Conservation (phyloP, 768 basidiomycete species). For the Trichaptum fuscoviolaceum region DNA sequence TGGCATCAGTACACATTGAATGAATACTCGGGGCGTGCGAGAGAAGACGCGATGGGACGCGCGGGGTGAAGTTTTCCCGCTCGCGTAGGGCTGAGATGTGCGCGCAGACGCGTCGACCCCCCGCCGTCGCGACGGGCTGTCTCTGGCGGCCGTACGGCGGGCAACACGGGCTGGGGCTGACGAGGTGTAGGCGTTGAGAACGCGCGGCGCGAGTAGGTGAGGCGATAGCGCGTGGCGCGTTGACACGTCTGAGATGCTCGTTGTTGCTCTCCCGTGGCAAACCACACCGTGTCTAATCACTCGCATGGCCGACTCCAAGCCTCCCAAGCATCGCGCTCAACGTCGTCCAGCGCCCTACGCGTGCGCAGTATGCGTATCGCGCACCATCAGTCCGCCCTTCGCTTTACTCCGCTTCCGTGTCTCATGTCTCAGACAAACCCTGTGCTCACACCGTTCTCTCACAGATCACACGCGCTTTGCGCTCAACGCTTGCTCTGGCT, state of each 20-base stretch:
- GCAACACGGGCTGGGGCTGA: too few species aligned
- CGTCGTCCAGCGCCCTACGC: not conserved
- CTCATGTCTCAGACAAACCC: slow-evolving; percentile 10
- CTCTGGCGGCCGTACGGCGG: not conserved
- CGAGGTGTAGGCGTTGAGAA: not conserved
- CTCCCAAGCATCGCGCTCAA: slow-evolving; percentile 11
- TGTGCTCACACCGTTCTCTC: slow-evolving; percentile 19
- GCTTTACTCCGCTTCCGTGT: slow-evolving; percentile 23
- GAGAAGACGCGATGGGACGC: slow-evolving; percentile 3
- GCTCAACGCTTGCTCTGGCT: slow-evolving; percentile 77
- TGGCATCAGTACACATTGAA: slow-evolving; percentile 14
- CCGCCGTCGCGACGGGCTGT: not conserved
- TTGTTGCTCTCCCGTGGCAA: not conserved
- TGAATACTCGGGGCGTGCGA: slow-evolving; percentile 1
- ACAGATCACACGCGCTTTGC: slow-evolving; percentile 76
- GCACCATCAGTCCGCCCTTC: not conserved
- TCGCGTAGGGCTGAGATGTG: not conserved
- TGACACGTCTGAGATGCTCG: not conserved
- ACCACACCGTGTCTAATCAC: not conserved
- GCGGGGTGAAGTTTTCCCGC: not conserved
- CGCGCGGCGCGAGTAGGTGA: not conserved
- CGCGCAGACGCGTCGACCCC: slow-evolving; percentile 5
- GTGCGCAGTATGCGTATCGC: not conserved
- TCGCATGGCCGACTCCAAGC: not conserved
- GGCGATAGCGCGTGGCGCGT: not conserved